Percentiles rank a stretch among this genome's conserved stretches.
Evolutionary conservation across 31 red algal species (phyloP).

Genomic region (Porphyra umbilicalis): DNA sequence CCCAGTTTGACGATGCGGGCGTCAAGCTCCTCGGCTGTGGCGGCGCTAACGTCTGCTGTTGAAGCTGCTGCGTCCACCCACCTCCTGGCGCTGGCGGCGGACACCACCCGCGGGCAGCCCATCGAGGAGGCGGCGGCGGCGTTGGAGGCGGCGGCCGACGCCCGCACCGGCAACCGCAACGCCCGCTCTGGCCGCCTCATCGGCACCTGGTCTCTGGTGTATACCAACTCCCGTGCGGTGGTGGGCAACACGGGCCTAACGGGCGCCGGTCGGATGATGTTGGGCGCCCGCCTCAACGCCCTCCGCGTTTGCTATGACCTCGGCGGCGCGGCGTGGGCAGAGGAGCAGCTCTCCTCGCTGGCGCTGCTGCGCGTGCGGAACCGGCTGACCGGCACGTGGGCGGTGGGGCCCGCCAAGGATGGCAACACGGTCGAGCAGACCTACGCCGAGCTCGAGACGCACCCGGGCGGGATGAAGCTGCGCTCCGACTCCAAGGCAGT

Average conservation of each 20-base stretch:
- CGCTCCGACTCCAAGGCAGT: neutral
- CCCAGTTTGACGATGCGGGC: neutral
- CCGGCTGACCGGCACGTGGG: neutral
- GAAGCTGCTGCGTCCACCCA: neutral
- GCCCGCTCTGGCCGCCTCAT: neutral
- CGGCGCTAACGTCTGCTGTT: neutral
- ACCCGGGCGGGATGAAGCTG: neutral
- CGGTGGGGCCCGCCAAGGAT: neutral
- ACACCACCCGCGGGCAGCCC: neutral
- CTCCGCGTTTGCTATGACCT: neutral
- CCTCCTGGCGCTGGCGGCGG: neutral
- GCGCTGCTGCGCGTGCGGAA: neutral
- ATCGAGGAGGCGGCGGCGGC: neutral
- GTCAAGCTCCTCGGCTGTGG: neutral
- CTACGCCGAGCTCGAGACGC: neutral
- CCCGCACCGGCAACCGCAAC: neutral
- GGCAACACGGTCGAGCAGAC: neutral
- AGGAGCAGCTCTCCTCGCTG: neutral
- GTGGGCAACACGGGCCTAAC: neutral
- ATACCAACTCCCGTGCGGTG: neutral
- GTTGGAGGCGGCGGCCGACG: neutral
- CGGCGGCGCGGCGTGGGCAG: neutral
- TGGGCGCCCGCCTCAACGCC: neutral
- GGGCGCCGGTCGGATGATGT: neutral
- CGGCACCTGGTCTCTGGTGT: neutral